A percentile compares a stretch with the other conserved stretches of the same genome.
phyloP scores from a whole-genome alignment of 2,329 filamentous ascomycete species.

The Aureobasidium sp. region DNA sequence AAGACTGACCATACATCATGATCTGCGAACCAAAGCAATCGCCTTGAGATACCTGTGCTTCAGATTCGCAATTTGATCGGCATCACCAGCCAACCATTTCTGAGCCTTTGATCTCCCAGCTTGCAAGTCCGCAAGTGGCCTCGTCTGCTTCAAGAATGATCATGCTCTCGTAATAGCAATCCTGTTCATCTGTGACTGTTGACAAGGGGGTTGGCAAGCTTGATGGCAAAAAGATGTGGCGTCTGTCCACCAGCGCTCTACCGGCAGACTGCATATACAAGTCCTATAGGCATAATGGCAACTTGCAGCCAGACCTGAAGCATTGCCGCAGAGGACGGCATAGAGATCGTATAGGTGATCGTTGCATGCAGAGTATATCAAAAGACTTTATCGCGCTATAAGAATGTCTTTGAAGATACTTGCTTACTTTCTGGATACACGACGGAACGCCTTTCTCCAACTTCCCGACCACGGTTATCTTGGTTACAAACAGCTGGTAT shows the following conservation, averaged over 20 bases:
- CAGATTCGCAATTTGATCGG: neutral
- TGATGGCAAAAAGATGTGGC: neutral
- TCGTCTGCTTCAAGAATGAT: neutral
- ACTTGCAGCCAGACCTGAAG: constrained; percentile 10
- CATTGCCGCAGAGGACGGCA: constrained; percentile 1
- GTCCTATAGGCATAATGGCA: constrained; percentile 6
- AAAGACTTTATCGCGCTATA: neutral
- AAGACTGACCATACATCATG: constrained; percentile 9
- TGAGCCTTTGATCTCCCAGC: neutral
- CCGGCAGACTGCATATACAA: constrained; percentile 14
- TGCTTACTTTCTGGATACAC: neutral
- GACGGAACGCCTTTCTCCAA: neutral
- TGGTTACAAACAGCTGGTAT: neutral
- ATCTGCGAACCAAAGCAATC: constrained; percentile 10
- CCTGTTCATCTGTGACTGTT: neutral
- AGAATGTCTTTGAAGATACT: neutral
- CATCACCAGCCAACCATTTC: neutral
- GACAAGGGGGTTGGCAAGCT: neutral
- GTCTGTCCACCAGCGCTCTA: constrained; percentile 6
- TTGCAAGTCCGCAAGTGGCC: neutral
- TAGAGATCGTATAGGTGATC: constrained; percentile 10
- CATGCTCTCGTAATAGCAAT: neutral
- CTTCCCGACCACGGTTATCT: neutral
- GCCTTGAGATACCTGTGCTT: constrained; percentile 2
- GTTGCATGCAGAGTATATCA: constrained; percentile 9